phyloP scores from a whole-genome alignment of 768 basidiomycete genomes.

The Coprinopsis strossmayeri region DNA sequence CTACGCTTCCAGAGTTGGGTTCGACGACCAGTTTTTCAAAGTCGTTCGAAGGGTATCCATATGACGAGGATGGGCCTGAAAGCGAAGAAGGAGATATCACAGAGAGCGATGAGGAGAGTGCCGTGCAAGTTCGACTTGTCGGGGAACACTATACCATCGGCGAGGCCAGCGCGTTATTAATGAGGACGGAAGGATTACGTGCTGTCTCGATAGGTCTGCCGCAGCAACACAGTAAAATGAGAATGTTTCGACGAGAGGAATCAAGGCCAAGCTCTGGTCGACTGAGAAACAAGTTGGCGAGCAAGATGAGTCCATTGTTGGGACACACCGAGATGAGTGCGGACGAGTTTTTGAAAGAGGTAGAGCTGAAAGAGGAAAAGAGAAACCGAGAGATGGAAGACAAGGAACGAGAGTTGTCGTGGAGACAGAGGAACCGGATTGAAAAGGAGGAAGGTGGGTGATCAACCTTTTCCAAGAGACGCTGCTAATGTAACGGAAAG shows the following conservation, averaged over 20 bases:
- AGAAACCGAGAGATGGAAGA: constrained; percentile 29
- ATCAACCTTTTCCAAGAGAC: too few relatives aligned
- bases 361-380: constrained; percentile 28
- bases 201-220: not conserved
- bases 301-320: not conserved
- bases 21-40: too few relatives aligned
- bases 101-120: not conserved
- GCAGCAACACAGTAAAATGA: too few relatives aligned
- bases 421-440: constrained; percentile 47
- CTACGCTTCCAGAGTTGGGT: too few relatives aligned
- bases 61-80: not conserved
- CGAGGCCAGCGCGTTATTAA: not conserved
- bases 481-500: too few relatives aligned
- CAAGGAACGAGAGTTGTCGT: constrained; percentile 42
- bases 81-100: not conserved
- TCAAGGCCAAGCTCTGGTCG: not conserved
- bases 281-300: not conserved
- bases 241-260: too few relatives aligned
- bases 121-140: not conserved
- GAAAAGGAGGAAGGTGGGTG: constrained; percentile 50
- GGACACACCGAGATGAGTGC: not conserved
- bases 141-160: not conserved
- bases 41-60: too few relatives aligned
- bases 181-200: not conserved
- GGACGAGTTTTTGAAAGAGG: not conserved